Evolutionary conservation across 805 yeast species (phyloP).

Genomic region (Teunomyces aglyptinius): DNA sequence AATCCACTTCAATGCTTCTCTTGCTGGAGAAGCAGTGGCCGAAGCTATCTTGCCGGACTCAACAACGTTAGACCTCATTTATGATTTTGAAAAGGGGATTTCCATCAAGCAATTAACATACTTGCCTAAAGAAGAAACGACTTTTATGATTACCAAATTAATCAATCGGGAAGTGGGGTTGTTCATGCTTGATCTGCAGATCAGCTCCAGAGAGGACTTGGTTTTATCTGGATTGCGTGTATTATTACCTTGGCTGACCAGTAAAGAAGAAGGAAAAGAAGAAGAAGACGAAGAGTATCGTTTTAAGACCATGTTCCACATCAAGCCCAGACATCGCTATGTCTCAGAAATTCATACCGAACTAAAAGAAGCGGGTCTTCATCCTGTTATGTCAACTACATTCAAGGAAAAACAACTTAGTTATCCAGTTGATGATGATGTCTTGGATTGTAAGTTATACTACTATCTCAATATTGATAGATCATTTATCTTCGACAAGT

Average conservation of each 20-base stretch:
- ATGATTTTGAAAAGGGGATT: background rate
- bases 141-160: conserved; percentile 1
- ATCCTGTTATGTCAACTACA: conserved; percentile 29
- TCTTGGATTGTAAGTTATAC: conserved; percentile 29
- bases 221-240: conserved; percentile 37
- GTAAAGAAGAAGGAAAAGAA: conserved; percentile 12
- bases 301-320: conserved; percentile 40
- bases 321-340: conserved; percentile 38
- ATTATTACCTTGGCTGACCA: conserved; percentile 9
- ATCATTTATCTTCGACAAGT: conserved; percentile 37
- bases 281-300: conserved; percentile 17
- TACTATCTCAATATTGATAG: conserved; percentile 31
- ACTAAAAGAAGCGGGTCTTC: conserved; percentile 30
- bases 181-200: conserved; percentile 27
- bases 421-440: conserved; percentile 22
- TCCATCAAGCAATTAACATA: background rate
- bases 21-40: background rate
- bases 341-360: conserved; percentile 1
- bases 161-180: conserved; percentile 35
- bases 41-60: background rate
- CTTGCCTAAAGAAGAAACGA: background rate
- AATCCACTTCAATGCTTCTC: conserved; percentile 1
- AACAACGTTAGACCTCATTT: background rate
- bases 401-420: conserved; percentile 7
- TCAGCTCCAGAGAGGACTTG: conserved; percentile 32